Evolutionary conservation across 2,329 filamentous ascomycete species (phyloP).

Genomic region (Knoxdaviesia proteae): DNA sequence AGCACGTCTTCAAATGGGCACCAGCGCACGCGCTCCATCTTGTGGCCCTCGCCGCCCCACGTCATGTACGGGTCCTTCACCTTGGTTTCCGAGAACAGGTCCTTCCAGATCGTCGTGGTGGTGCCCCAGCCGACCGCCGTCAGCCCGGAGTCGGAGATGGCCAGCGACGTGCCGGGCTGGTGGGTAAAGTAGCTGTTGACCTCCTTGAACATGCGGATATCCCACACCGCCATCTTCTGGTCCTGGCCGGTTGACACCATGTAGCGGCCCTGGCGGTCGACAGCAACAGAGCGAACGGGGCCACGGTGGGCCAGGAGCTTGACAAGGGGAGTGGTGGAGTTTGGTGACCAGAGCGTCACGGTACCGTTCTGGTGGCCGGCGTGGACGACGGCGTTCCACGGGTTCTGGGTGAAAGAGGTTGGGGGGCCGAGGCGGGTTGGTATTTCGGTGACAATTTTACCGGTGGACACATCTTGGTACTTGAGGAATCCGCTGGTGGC

Average conservation of each 20-base stretch:
- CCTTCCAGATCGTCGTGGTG: conserved; percentile 74
- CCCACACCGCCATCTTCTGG: conserved; percentile 83
- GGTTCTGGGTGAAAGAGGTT: conserved; percentile 70
- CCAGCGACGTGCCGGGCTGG: conserved; percentile 61
- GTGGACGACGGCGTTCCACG: conserved; percentile 78
- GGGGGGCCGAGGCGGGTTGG: conserved; percentile 70
- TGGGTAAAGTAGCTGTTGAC: conserved; percentile 75
- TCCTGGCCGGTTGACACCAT: conserved; percentile 92
- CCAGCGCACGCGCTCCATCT: conserved; percentile 67
- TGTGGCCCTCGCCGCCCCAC: conserved; percentile 72
- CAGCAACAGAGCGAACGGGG: conserved; percentile 64
- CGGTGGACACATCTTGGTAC: conserved; percentile 90
- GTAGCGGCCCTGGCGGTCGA: conserved; percentile 80
- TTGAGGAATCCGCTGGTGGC: conserved; percentile 69
- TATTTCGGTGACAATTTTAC: conserved; percentile 68
- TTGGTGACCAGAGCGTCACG: conserved; percentile 91
- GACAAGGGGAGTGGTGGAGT: conserved; percentile 65
- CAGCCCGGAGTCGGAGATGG: conserved; percentile 75
- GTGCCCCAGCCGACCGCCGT: conserved; percentile 87
- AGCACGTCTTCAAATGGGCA: conserved; percentile 91
- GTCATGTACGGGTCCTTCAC: conserved; percentile 78
- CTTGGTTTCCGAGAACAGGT: conserved; percentile 65
- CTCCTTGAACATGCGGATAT: conserved; percentile 83
- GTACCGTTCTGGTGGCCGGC: conserved; percentile 89
- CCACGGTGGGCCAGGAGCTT: conserved; percentile 81